phyloP scores from a whole-genome alignment of 2,329 filamentous ascomycete genomes.

The Drechslerella stenobrocha region DNA sequence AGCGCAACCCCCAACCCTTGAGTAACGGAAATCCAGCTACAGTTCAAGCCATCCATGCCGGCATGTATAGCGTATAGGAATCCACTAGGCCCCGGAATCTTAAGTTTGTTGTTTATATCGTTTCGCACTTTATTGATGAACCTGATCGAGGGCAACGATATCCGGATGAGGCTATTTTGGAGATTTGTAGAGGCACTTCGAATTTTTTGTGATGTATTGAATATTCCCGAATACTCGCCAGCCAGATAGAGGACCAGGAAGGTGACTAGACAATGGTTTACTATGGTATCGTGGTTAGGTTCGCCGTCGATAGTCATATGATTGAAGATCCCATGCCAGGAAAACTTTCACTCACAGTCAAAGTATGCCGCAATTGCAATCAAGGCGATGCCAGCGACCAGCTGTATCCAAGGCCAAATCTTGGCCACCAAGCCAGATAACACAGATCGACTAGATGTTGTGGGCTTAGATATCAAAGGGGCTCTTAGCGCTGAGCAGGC shows the following conservation, averaged over 20 bases:
- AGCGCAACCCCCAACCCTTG: slow-evolving; percentile 19
- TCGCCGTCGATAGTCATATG: background rate
- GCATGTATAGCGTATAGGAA: slow-evolving; percentile 30
- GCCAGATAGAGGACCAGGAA: slow-evolving; percentile 28
- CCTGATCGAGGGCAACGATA: slow-evolving; percentile 26
- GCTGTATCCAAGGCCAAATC: slow-evolving; percentile 39
- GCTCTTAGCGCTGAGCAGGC: background rate
- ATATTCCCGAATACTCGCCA: slow-evolving; percentile 14
- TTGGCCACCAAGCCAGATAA: slow-evolving; percentile 25
- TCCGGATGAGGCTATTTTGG: slow-evolving; percentile 33
- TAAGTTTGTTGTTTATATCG: slow-evolving; percentile 29
- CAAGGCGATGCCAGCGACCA: slow-evolving; percentile 37
- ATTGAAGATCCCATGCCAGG: too few relatives aligned
- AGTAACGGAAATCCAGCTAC: slow-evolving; percentile 41
- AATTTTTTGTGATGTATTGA: slow-evolving; percentile 27
- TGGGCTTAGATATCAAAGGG: background rate
- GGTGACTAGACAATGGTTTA: slow-evolving; percentile 40
- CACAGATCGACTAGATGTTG: background rate
- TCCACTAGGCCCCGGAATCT: slow-evolving; percentile 7
- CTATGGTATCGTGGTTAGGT: slow-evolving; percentile 1
- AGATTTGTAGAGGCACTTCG: slow-evolving; percentile 32
- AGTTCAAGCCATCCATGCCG: slow-evolving; percentile 37
- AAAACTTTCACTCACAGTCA: slow-evolving; percentile 15
- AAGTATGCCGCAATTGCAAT: slow-evolving; percentile 40
- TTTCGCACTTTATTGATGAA: slow-evolving; percentile 35